Evolutionary conservation across 345 rosid species (phyloP), one percentile per base, ranked within the genome.

Genomic region (Eucalyptus microcorys): DNA sequence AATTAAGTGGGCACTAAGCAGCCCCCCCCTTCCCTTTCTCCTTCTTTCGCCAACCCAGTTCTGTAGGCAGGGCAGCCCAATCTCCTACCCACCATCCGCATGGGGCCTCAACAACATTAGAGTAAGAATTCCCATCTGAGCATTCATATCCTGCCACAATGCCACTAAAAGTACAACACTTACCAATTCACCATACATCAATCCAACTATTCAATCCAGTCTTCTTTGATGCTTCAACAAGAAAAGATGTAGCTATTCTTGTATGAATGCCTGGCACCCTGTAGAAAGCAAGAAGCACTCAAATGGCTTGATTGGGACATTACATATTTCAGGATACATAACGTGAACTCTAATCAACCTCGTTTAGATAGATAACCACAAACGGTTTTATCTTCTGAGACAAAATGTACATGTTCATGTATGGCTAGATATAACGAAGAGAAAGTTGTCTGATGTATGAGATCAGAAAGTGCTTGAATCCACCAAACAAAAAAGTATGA

Each of bases 211-310:
- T 45, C 86, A 88, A 91, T 94, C 95, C 76, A 92, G 89, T 91
- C 90, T 94, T 87, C 93, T 93, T 89, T 88, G 95, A 88, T 92
- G 95, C 91, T 91, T 90, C 90, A 93, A 71, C 43, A 95, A 76
- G 89, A 95, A 91, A 79, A 94, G 95, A 80, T 94, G 94, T 43
- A 95, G 92, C 71, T 87, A 92, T 79, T 91, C 88, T 49, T 85
- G 55, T 93, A 92, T 90, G 93, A 87, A n/a, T 95, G 89, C 87
- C 68, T 90, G 8, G 95, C 94, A 87, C 95, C 95, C 94, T 94
- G 93, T 66, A 47, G 92, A 89, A 10, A 42, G 87, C 76, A 66
- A 90, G 83, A 26, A 86, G 68, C 80, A 84, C 32, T 42, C 52
- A 43, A 37, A 30, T 43, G 42, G 76, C 50, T 47, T 40, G 43